Conservation (phyloP, 192 early-diverging fungal species). For the Phlyctochytrium planicorne region DNA sequence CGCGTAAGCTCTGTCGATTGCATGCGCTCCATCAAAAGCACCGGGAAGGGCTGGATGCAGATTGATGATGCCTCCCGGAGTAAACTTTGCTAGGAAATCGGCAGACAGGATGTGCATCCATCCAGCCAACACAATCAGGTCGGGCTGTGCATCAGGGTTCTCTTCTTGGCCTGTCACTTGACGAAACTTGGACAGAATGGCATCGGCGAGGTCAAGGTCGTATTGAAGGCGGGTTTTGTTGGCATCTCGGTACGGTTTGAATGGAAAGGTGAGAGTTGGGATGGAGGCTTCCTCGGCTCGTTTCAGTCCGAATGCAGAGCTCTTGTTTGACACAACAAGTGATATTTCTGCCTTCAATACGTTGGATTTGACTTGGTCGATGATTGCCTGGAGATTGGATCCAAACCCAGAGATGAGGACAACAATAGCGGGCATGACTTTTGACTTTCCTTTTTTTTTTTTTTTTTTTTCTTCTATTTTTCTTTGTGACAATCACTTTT, state of each 20-base stretch:
- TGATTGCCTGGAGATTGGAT: constrained; percentile 94
- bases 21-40: constrained; percentile 94
- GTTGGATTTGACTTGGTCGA: constrained; percentile 65
- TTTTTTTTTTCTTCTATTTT: no score
- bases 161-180: neutral
- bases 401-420: constrained; percentile 95
- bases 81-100: constrained; percentile 75
- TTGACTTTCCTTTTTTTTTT: neutral
- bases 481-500: no score
- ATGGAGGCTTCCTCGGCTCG: constrained; percentile 81
- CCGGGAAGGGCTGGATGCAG: constrained; percentile 96
- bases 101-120: constrained; percentile 98
- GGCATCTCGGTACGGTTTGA: constrained; percentile 81
- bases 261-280: constrained; percentile 74
- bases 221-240: constrained; percentile 85
- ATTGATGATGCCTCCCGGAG: constrained; percentile 76
- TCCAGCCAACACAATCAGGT: constrained; percentile 90
- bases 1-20: constrained; percentile 92
- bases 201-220: constrained; percentile 78
- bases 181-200: constrained; percentile 49
- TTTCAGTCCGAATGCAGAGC: constrained; percentile 82
- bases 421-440: constrained; percentile 53
- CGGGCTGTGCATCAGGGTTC: constrained; percentile 47
- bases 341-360: constrained; percentile 61
- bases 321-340: constrained; percentile 88